A percentile compares a stretch with the other conserved stretches of the same genome.
These are phyloP conservation scores for Claviceps purpurea DNA, from an alignment of 2,329 filamentous ascomycete species.

Conservation along the genomic window DNA sequence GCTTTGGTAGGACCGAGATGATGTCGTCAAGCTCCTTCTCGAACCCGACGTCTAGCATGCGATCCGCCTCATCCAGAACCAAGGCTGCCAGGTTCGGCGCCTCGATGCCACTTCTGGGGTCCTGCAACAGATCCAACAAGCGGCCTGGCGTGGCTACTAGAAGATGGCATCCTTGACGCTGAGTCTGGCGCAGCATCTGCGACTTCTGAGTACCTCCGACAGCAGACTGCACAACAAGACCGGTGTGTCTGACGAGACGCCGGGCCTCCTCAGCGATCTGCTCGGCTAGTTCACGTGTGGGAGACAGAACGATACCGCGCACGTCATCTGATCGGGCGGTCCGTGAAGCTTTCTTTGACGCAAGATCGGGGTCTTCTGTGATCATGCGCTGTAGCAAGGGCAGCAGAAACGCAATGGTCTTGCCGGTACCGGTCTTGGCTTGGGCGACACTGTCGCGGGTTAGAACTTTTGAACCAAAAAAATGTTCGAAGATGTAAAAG, in stretches of 20 bases:
- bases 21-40: conserved; percentile 52
- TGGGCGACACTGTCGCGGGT: conserved; percentile 58
- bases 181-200: conserved; percentile 52
- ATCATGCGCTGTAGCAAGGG: conserved; percentile 75
- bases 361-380: conserved; percentile 46
- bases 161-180: conserved; percentile 68
- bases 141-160: conserved; percentile 85
- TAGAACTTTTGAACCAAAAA: neutral
- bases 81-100: conserved; percentile 80
- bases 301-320: conserved; percentile 59
- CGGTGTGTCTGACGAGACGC: conserved; percentile 51
- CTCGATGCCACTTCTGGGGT: conserved; percentile 46
- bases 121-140: conserved; percentile 65
- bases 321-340: conserved; percentile 41
- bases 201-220: conserved; percentile 82
- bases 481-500: neutral
- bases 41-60: conserved; percentile 94
- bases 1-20: conserved; percentile 46
- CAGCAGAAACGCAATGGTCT: conserved; percentile 85
- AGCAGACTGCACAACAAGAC: conserved; percentile 57
- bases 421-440: conserved; percentile 93
- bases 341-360: conserved; percentile 24
- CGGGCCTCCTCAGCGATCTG: conserved; percentile 71
- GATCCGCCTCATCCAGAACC: conserved; percentile 92
- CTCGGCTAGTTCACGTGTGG: conserved; percentile 67